phyloP scores from a whole-genome alignment of 768 basidiomycete genomes.

The Strobilomyces dryophilus region DNA sequence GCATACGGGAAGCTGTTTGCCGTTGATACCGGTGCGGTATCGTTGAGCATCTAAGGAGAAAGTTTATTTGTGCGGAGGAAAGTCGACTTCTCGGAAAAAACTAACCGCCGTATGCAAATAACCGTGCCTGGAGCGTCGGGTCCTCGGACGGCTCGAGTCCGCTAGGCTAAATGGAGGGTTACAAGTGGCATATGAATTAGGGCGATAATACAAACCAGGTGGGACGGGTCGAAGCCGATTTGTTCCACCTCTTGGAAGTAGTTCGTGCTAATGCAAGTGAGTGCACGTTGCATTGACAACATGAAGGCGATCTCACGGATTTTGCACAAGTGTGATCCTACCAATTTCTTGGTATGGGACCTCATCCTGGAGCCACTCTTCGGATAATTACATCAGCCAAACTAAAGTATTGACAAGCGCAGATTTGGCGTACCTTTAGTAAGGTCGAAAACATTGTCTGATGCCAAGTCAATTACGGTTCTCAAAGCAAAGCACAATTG shows the following conservation, averaged over 20 bases:
- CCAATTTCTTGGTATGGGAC: not conserved
- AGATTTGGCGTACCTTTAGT: not conserved
- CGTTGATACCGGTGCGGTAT: not conserved
- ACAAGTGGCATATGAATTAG: not conserved
- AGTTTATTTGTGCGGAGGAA: not conserved
- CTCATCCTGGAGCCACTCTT: not conserved
- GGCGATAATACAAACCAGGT: not conserved
- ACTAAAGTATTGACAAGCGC: not conserved
- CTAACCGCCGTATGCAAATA: not conserved
- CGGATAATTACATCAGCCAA: not conserved
- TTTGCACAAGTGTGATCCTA: not conserved
- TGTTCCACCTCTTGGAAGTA: not conserved
- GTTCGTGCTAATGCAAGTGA: not conserved
- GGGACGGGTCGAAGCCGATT: not conserved
- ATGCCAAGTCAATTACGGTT: not conserved
- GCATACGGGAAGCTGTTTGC: not conserved
- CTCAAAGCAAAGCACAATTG: not conserved
- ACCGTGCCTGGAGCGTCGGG: not conserved
- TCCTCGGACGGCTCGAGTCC: not conserved
- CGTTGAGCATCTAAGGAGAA: not conserved
- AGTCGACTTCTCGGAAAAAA: no score
- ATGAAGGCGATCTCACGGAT: not conserved
- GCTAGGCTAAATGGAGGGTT: not conserved
- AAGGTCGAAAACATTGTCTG: not conserved
- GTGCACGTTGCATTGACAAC: not conserved